Evolutionary conservation across 257 asterid species (phyloP).

Genomic region (Vinca minor): DNA sequence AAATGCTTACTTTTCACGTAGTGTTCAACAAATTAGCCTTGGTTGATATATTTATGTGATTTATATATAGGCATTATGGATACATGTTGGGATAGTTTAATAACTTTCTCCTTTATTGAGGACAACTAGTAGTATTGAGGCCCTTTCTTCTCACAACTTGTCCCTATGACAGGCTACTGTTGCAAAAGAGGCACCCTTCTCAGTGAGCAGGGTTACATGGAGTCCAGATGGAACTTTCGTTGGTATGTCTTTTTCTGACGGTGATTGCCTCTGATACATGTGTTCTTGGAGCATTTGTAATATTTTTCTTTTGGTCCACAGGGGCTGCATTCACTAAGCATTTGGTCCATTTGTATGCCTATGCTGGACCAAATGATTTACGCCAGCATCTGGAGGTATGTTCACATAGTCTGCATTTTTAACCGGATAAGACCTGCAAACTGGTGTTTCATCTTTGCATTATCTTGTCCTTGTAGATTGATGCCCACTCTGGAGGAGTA

Average conservation of each 20-base stretch:
- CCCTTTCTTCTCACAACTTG: constrained; percentile 19
- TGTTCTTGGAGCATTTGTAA: constrained; percentile 14
- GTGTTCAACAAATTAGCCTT: background rate
- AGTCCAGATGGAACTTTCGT: constrained; percentile 86
- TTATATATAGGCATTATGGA: background rate
- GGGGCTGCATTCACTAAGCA: constrained; percentile 96
- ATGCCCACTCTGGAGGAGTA: constrained; percentile 88
- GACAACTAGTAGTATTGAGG: background rate
- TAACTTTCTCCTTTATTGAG: background rate
- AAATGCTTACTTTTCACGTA: background rate
- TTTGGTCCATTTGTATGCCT: constrained; percentile 78
- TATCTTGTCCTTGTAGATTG: constrained; percentile 50
- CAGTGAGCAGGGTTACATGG: constrained; percentile 87
- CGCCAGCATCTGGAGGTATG: constrained; percentile 88
- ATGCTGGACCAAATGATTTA: constrained; percentile 72
- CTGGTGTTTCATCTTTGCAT: constrained; percentile 13
- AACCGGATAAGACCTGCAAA: constrained; percentile 12
- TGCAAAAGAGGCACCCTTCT: constrained; percentile 79
- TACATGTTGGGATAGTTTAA: no score
- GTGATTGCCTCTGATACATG: constrained; percentile 2
- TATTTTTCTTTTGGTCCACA: constrained; percentile 29
- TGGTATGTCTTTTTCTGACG: constrained; percentile 41
- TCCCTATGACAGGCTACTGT: constrained; percentile 61
- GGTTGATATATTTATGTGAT: background rate
- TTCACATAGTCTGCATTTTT: no score